Evolutionary conservation across 495 filamentous ascomycete species (phyloP), one percentile per base, ranked within the genome.

Genomic region (Bombardia bombarda): DNA sequence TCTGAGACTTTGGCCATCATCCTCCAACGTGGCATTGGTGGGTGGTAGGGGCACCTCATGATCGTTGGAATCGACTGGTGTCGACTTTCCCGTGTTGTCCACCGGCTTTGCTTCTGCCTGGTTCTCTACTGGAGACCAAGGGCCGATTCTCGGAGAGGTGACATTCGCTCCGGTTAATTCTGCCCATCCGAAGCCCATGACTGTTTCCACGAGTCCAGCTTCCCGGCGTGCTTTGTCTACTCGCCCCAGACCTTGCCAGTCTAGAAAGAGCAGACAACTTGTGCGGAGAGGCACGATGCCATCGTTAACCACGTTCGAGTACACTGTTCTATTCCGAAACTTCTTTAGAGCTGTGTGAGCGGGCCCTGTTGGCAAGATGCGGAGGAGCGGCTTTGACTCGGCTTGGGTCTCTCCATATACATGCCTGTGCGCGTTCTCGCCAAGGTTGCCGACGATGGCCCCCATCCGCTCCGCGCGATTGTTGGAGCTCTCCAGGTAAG

Each of bases 261-360:
- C 92, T 6, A 98, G 73, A 52, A 97, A 98, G n/a, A 97, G 70
- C 13, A 98, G 69, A 61, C 90, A 97, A 38, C 93, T 96, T 10
- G 92, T 98, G 9, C 93, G 77, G 28, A 97, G 60, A 2, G 92
- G 92, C 6, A 98, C 92, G 56, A 98, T 96, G 3, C 92, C 92
- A 65, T 98, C 92, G 63, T 98, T 98, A 32, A 98, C 93, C 21
- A 97, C 88, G 55, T 98, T 98, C 1, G 90, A 94, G 58, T 98
- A 98, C 1, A 96, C 72, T 0, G 92, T 98, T 14, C 93, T 73
- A 56, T 92, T 94, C 34, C 87, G 74, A 54, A 97, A 98, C 60
- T 83, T 86, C 53, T 81, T 77, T 39, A 98, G 66, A 0, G 85
- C 89, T 30, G 79, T 76, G 63, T 97, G 90, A 5, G 92, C 92